Conservation (phyloP, 345 rosid genomes). For the Linum lewisii region DNA sequence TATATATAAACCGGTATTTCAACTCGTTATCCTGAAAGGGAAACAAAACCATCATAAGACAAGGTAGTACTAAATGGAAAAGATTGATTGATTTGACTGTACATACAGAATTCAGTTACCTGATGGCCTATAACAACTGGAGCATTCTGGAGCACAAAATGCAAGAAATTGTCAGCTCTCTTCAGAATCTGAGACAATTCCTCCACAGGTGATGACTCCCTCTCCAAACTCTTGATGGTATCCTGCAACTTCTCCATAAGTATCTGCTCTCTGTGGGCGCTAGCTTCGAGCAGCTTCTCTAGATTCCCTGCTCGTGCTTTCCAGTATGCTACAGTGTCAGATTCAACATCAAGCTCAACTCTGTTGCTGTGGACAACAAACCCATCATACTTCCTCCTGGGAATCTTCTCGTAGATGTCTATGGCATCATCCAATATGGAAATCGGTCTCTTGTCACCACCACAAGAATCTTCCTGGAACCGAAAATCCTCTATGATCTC, state of each 20-base stretch:
- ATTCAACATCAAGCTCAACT: constrained; percentile 63
- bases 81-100: neutral
- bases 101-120: constrained; percentile 24
- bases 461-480: constrained; percentile 52
- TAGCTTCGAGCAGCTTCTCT: constrained; percentile 64
- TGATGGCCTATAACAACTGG: constrained; percentile 94
- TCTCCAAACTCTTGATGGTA: constrained; percentile 54
- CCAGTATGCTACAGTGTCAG: constrained; percentile 69
- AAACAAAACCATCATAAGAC: neutral
- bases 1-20: constrained; percentile 82
- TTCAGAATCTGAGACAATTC: constrained; percentile 73
- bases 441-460: constrained; percentile 50
- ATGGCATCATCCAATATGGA: constrained; percentile 47
- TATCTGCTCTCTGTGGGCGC: constrained; percentile 61
- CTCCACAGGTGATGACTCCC: constrained; percentile 67
- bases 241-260: constrained; percentile 63
- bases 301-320: constrained; percentile 48
- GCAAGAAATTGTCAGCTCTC: constrained; percentile 88
- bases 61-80: constrained; percentile 7
- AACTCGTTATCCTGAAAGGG: constrained; percentile 75
- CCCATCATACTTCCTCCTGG: constrained; percentile 37
- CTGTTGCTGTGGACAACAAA: constrained; percentile 39
- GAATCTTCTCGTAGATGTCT: constrained; percentile 42
- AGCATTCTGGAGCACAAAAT: constrained; percentile 87
- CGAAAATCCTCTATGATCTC: constrained; percentile 81